Base-by-base conservation (phyloP, 306 rosid species). In the Psophocarpus tetragonolobus region DNA sequence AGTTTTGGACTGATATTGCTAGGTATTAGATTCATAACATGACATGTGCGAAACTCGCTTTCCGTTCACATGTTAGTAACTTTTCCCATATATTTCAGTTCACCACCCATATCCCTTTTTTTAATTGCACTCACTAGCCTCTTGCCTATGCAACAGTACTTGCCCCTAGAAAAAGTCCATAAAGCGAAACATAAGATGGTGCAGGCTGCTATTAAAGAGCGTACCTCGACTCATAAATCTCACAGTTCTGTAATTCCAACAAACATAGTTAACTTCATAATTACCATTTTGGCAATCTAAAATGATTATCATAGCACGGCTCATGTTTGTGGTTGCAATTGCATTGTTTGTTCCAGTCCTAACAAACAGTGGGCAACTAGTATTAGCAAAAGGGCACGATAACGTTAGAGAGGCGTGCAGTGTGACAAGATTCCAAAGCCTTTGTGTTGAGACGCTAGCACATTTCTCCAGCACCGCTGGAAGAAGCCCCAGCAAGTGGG, bases 401-500 rank as follows among this genome's bases (percentile, higher is more conserved):
- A 74, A 90, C 30, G 89, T 86, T 26, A 74, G 53, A 84, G 87
- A 90, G 2, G 97, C 97, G 0, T 90, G 97, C 78, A 81, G 84
- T 3, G 97, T 87, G 45, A 87, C 92, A 0, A 82, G 77, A 75
- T 82, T 87, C 73, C 76, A 68, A 6, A 68, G 82, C 41, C 72
- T 92, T 4, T 90, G 97, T 57, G 32, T 87, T 33, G 87, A 56
- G 38, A 41, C 90, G 5, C 88, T 90, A 21, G 41, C 87, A 12
- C 77, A 86, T 4, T 92, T 86, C 80, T 85, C 97, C 1, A 53
- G 41, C 77, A 35, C 41, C 0, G 91, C 90, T 0, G 89, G 86
- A 83, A 79, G 75, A 39, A 89, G 92, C 85, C 94, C 90, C 0
- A 71, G 87, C 73, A 82, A 65, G 57, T 90, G 96, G 97, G 97